Evolutionary conservation across 768 basidiomycete genomes (phyloP).

Genomic region (Kwoniella botswanensis): DNA sequence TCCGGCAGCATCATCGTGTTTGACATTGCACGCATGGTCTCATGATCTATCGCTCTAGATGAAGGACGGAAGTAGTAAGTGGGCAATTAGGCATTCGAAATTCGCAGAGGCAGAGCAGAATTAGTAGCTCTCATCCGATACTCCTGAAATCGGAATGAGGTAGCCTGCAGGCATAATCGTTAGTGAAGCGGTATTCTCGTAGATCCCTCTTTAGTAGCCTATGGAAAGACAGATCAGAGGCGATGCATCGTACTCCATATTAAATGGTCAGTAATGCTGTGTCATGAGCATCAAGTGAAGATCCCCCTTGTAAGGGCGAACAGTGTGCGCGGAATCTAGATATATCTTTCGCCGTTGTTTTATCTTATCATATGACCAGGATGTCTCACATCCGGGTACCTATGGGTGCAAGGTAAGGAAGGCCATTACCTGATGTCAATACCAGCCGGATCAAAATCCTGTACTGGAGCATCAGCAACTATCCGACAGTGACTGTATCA

Average conservation of each 20-base stretch:
- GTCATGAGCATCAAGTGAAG: no score
- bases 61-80: background rate
- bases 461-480: no score
- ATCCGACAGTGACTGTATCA: no score
- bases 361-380: conserved; percentile 13
- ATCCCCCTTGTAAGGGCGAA: no score
- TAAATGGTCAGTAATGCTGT: no score
- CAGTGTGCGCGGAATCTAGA: background rate
- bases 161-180: background rate
- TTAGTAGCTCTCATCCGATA: background rate
- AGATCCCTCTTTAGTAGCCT: no score
- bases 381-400: background rate
- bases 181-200: background rate
- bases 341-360: background rate
- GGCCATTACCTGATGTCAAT: no score
- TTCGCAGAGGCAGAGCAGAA: background rate
- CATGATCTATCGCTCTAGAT: background rate
- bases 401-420: background rate
- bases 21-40: background rate
- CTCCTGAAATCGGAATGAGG: background rate
- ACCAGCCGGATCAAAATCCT: no score
- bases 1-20: background rate
- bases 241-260: background rate
- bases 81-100: background rate
- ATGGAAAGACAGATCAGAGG: background rate